These are phyloP conservation scores for Suhomyces bolitotheri DNA, from an alignment of 1,139 yeast species.

Conservation along the genomic window DNA sequence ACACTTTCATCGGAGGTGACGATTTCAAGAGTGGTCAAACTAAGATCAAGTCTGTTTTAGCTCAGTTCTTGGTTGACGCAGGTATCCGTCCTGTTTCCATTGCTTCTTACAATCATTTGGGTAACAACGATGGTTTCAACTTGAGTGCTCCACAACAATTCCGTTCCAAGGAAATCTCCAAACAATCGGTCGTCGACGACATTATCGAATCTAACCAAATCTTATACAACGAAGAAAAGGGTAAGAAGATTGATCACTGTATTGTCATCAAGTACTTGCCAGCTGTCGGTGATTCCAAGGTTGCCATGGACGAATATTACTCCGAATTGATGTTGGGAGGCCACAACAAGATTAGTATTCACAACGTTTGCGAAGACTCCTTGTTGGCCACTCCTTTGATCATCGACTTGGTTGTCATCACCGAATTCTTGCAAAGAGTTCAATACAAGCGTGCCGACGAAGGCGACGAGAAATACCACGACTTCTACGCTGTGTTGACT, in stretches of 20 bases:
- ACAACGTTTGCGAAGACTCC: slow-evolving; percentile 96
- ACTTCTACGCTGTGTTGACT: slow-evolving; percentile 81
- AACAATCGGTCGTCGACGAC: slow-evolving; percentile 91
- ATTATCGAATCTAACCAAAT: slow-evolving; percentile 87
- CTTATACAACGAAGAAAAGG: slow-evolving; percentile 78
- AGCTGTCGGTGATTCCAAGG: slow-evolving; percentile 95
- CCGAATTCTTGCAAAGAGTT: slow-evolving; percentile 88
- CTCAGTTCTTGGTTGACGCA: slow-evolving; percentile 94
- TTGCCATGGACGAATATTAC: slow-evolving; percentile 98
- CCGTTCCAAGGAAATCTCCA: slow-evolving; percentile 92
- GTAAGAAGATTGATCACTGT: slow-evolving; percentile 85
- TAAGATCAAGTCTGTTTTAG: slow-evolving; percentile 89
- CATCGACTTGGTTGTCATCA: slow-evolving; percentile 84
- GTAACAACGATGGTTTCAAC: slow-evolving; percentile 95
- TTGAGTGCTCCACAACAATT: slow-evolving; percentile 90
- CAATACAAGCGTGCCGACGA: slow-evolving; percentile 60
- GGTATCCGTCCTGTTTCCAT: slow-evolving; percentile 94
- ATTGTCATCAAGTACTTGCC: slow-evolving; percentile 92
- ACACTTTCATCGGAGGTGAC: slow-evolving; percentile 89
- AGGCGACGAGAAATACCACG: slow-evolving; percentile 50
- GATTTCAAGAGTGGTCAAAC: slow-evolving; percentile 98
- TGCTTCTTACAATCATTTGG: slow-evolving; percentile 94
- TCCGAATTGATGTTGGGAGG: slow-evolving; percentile 97
- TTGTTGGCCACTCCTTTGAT: slow-evolving; percentile 92
- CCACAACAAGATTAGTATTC: slow-evolving; percentile 89